Evolutionary conservation across 108 stramenopile genomes (phyloP), one percentile per base, ranked within the genome.

Genomic region (Stephanodiscus minutulus): DNA sequence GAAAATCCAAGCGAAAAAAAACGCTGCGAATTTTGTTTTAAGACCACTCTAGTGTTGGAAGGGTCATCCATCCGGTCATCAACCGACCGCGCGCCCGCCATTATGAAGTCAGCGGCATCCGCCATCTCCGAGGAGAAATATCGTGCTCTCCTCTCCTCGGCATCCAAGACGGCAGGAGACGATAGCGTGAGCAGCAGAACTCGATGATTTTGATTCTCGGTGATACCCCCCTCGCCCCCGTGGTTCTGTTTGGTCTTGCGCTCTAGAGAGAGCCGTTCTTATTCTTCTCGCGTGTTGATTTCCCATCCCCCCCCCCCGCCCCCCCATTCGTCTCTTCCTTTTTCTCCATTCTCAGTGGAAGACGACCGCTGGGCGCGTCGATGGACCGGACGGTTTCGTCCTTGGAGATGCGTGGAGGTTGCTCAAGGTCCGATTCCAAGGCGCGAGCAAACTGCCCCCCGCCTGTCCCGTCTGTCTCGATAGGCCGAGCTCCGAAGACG

Each of bases 391-490:
- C 31, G 39, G 44, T 27, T 81, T 81, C 55, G 35, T 74, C 29
- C 43, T 48, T 0, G 58, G 73, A 9, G 80, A 81, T 70, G 64
- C 52, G 41, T 73, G 67, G 72, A 81, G 64, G 27, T 72, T 69
- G 28, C 10, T 82, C 22, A 67, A 43, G 43, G 43, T 57, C 18
- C 72, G 66, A 20, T 55, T 73, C 35, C 77, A 74, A 53, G 36
- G 55, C 21, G 39, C 39, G 15, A 29, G 9, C 7, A 25, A 25
- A 12, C 48, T 50, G 62, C 59, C 64, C 0, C n/a, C 52, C 10
- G 18, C 43, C 22, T 82, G 81, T 22, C 81, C 81, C 12, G 76
- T 82, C 8, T 82, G 81, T 37, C 60, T 82, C 53, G 77, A 77
- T 7, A 61, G 47, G 7, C 80, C 80, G 12, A 62, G 21, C 49